phyloP scores from a whole-genome alignment of 495 filamentous ascomycete species.

The Podospora pseudocomata region DNA sequence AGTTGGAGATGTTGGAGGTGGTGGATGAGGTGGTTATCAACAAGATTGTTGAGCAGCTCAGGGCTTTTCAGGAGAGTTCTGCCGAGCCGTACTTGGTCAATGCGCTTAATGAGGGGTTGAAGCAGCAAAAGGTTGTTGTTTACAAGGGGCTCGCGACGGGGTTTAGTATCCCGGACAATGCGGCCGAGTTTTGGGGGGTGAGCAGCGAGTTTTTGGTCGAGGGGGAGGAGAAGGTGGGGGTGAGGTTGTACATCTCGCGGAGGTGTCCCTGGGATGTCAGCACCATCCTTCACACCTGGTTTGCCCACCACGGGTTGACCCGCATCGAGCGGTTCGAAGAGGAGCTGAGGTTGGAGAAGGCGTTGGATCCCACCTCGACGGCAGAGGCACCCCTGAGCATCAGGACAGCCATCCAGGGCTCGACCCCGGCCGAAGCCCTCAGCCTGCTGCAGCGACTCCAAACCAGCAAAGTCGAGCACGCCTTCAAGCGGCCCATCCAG shows the following conservation, averaged over 20 bases:
- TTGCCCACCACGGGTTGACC: conserved; percentile 27
- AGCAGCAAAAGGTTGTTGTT: conserved; percentile 14
- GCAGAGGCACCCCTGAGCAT: conserved; percentile 21
- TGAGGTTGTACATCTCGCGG: conserved; percentile 28
- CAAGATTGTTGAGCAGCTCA: conserved; percentile 23
- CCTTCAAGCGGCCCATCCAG: conserved; percentile 20
- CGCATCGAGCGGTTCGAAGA: conserved; percentile 24
- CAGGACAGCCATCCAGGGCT: conserved; percentile 17
- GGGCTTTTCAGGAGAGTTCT: conserved; percentile 11
- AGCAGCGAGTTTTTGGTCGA: not conserved
- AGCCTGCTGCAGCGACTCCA: conserved; percentile 24
- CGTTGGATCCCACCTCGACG: not conserved
- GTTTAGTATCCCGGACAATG: conserved; percentile 26
- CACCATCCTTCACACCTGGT: conserved; percentile 28
- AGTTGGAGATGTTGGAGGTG: conserved; percentile 25
- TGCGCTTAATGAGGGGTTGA: conserved; percentile 22
- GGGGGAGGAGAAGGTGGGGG: not conserved
- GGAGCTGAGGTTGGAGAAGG: conserved; percentile 22
- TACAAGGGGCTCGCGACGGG: conserved; percentile 28
- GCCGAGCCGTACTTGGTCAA: conserved; percentile 14
- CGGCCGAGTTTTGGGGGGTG: conserved; percentile 27
- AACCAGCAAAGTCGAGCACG: conserved; percentile 11
- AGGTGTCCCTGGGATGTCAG: conserved; percentile 22
- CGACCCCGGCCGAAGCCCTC: conserved; percentile 23
- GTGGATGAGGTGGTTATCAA: conserved; percentile 20